Evolutionary conservation across 495 filamentous ascomycete species (phyloP).

Genomic region (Sporormia fimetaria): DNA sequence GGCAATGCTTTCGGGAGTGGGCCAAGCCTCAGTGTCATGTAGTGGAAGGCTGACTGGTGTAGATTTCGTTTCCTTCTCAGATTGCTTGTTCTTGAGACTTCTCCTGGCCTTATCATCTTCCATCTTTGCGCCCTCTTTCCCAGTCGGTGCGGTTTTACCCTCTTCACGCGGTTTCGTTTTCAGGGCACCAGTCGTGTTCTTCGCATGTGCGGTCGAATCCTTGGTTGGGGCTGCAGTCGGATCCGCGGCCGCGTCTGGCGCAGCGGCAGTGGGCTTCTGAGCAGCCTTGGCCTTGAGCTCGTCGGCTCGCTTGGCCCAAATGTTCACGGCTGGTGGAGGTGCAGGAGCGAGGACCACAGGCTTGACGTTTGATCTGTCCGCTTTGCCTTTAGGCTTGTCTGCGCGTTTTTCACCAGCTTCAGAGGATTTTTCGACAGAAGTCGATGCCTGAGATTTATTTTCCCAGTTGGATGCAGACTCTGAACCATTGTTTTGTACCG

Average conservation of each 20-base stretch:
- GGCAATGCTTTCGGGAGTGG: slow-evolving; percentile 71
- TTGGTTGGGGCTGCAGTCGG: slow-evolving; percentile 5
- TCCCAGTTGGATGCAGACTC: slow-evolving; percentile 58
- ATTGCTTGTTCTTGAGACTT: slow-evolving; percentile 36
- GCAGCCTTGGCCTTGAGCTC: slow-evolving; percentile 52
- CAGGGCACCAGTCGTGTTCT: slow-evolving; percentile 18
- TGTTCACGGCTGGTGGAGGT: slow-evolving; percentile 67
- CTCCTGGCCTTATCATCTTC: slow-evolving; percentile 27
- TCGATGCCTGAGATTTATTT: slow-evolving; percentile 51
- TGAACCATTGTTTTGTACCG: slow-evolving; percentile 51
- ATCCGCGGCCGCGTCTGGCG: slow-evolving; percentile 14
- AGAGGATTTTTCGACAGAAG: slow-evolving; percentile 28
- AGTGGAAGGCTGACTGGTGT: slow-evolving; percentile 38
- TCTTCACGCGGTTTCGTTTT: slow-evolving; percentile 21
- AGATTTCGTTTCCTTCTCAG: slow-evolving; percentile 43
- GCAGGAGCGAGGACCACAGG: slow-evolving; percentile 67
- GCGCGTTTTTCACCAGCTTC: slow-evolving; percentile 15
- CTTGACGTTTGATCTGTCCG: slow-evolving; percentile 39
- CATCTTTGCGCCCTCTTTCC: slow-evolving; percentile 9
- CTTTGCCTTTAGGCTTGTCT: slow-evolving; percentile 39
- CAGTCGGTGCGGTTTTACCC: slow-evolving; percentile 37
- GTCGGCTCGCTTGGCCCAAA: slow-evolving; percentile 70
- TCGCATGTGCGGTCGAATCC: slow-evolving; percentile 27
- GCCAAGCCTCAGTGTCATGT: slow-evolving; percentile 72
- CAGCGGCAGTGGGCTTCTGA: slow-evolving; percentile 28